Percentiles rank a stretch among this genome's conserved stretches.
phyloP scores from a whole-genome alignment of 208 protist species.

The Tritrichomonas musculus region DNA sequence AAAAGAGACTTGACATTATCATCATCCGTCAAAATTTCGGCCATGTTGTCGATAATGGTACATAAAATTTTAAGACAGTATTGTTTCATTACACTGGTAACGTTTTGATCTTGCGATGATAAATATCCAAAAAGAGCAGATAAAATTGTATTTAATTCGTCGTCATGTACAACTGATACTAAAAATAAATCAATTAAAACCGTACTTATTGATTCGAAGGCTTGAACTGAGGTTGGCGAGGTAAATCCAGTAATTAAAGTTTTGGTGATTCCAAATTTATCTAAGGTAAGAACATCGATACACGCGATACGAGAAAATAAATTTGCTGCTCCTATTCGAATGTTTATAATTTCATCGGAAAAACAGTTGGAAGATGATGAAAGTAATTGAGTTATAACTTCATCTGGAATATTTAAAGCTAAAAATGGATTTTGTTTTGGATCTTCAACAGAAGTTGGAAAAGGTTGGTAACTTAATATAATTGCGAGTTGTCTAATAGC shows the following conservation, averaged over 20 bases:
- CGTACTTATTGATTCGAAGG: background rate
- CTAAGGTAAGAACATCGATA: background rate
- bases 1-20: background rate
- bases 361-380: background rate
- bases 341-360: background rate
- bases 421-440: background rate
- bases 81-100: background rate
- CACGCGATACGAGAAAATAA: background rate
- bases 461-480: background rate
- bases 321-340: background rate
- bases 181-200: background rate
- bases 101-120: background rate
- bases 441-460: background rate
- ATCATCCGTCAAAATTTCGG: background rate
- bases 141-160: background rate
- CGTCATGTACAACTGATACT: background rate
- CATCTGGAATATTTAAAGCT: background rate
- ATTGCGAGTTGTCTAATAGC: background rate
- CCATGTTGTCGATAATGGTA: background rate
- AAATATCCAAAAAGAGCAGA: background rate
- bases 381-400: background rate
- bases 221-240: background rate
- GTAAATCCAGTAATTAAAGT: background rate
- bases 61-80: background rate
- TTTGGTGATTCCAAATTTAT: background rate